phyloP scores from a whole-genome alignment of 1,139 yeast species.

The Hanseniaspora gamundiae region DNA sequence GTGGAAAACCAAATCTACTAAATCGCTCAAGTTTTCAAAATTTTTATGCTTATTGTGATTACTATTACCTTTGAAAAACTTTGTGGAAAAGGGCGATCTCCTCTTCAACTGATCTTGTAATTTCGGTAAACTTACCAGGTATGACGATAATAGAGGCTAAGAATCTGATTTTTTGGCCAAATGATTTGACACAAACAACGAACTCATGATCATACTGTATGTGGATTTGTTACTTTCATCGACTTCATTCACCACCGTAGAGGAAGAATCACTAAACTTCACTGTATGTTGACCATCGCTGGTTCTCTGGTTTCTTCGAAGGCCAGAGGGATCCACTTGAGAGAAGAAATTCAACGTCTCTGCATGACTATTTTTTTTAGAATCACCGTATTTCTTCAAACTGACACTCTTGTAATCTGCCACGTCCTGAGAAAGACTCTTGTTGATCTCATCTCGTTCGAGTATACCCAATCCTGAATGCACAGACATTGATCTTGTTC shows the following conservation, averaged over 20 bases:
- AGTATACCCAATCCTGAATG: background rate
- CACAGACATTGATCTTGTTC: background rate
- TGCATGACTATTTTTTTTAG: background rate
- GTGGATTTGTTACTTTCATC: background rate
- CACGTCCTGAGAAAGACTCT: background rate
- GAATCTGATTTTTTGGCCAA: background rate
- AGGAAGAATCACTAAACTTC: background rate
- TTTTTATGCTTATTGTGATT: background rate
- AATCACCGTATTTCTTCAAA: background rate
- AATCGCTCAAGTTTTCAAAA: background rate
- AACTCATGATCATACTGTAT: background rate
- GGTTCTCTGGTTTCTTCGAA: too few species aligned
- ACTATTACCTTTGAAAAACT: too few species aligned
- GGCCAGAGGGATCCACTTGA: too few species aligned
- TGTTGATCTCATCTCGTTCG: background rate
- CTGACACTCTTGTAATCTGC: background rate
- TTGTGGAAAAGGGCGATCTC: too few species aligned
- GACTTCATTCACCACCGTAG: background rate
- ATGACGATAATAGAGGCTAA: too few species aligned
- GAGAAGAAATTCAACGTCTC: too few species aligned
- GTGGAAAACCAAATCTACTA: slow-evolving; percentile 9
- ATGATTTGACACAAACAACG: background rate
- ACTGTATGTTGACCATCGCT: background rate
- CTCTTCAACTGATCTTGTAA: too few species aligned
- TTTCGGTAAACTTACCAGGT: too few species aligned